Evolutionary conservation across 768 basidiomycete species (phyloP), one percentile per base, ranked within the genome.

Genomic region (Ramaria sp.): DNA sequence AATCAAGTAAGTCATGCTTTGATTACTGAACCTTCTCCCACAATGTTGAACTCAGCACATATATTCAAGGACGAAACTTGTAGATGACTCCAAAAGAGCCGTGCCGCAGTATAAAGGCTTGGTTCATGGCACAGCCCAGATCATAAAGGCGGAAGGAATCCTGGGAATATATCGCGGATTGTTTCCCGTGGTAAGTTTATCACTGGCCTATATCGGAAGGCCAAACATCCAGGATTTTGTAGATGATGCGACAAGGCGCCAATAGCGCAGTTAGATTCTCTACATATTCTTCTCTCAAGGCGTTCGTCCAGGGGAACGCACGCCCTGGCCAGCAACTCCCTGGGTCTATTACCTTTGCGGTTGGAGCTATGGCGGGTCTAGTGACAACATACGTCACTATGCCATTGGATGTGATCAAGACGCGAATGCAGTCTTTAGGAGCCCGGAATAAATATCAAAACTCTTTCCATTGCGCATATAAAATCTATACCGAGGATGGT

Each of bases 211-310:
- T 31, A 17, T 20, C 39, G 13, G 39, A 13, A 37, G 19, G 5
- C 7, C 20, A 33, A 2, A 22, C 17, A 12, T 15, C 30, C 22
- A 30, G 17, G 24, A 24, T 22, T 12, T 20, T 2, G 20, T 65
- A 96, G 91, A 91, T 95, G 82, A 88, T 95, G 81, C 86, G 93
- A 30, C 95, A 98, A 81, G 93, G 92, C 39, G 95, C 94, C 42
- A 99, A 98, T 68, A 97, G 93, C 4, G 93, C 96, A 10, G 83
- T 98, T 31, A 80, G 95, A 33, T 98, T 97, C 73, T 93, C 94
- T 49, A 92, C 91, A 0, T 98, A 97, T 70, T 82, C 88, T 2
- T 95, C 91, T 0, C 75, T 98, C 59, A 97, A 96, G 71, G 92
- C 96, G 64, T 81, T 92, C 61, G 91, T 92, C 0, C 91, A 91